Base-by-base conservation (phyloP, 768 basidiomycete genomes). In the Pisolithus microcarpus region DNA sequence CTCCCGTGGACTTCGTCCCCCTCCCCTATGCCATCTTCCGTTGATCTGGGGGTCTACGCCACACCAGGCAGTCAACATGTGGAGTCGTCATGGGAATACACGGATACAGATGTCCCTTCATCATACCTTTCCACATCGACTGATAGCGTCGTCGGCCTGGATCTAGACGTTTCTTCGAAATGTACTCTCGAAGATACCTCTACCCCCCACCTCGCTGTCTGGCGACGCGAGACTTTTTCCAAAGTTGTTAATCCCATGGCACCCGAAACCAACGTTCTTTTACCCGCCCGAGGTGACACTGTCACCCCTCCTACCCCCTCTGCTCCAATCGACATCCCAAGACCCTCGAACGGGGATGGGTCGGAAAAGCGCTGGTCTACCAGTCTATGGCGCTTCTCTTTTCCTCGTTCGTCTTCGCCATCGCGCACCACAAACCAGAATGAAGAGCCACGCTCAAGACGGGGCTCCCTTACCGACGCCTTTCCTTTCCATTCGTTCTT, bases 1-100 rank as follows among this genome's bases (percentile, higher is more conserved):
- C 53, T 67, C 6, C 61, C 65, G 24, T 66, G 66, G 65, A 61
- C 65, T 18, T 55, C 59, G 4, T 59, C 45, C 9, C 42, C 53
- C 11, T 53, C 69, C 34, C 56, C 60, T 26, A 62, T 74, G 60
- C 66, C 65, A 15, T 72, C 71, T 13, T 67, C 71, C 23, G 72
- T 70, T 49, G 66, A 70, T 50, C 54, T 73, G 30, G 63, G 71
- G 46, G 60, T 61, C 42, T 66, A 72, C 56, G 72, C 58, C 52
- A 75, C 75, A 11, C 70, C 69, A 11, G 70, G 67, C n/a, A 75
- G 72, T 45, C 72, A 73, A 49, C 78, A 77, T 66, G 76, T 76
- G 62, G 78, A 81, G 57, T 69, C 75, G 34, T 61, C 70, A 42
- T 82, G 79, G 79, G 70, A 71, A 30, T 70, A 70, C 40, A 68